These are phyloP conservation scores for Lactarius hatsudake DNA, from an alignment of 768 basidiomycete species.

Conservation along the genomic window DNA sequence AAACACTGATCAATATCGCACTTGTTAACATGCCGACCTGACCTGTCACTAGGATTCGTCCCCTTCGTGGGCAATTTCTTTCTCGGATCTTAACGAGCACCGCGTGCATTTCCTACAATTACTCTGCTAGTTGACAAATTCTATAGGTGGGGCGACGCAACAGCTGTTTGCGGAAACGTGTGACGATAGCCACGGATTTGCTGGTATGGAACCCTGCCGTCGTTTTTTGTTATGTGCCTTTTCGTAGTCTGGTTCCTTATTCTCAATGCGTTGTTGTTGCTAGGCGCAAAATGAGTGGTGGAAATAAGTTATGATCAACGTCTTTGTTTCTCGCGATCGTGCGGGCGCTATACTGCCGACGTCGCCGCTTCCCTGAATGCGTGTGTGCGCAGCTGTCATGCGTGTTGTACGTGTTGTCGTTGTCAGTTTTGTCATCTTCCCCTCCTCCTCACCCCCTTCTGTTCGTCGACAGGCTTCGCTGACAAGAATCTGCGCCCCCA, in stretches of 20 bases:
- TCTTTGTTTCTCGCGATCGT: not conserved
- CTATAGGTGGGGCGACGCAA: not conserved
- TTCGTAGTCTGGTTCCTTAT: conserved; percentile 4
- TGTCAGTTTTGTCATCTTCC: conserved; percentile 1
- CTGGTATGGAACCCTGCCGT: conserved; percentile 8
- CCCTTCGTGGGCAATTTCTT: not conserved
- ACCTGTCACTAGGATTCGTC: conserved; percentile 12
- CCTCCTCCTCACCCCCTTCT: not conserved
- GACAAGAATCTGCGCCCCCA: conserved; percentile 18
- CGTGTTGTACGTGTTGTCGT: not conserved
- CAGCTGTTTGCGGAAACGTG: not conserved
- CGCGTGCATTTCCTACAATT: conserved; percentile 18
- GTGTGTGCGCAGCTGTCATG: conserved; percentile 14
- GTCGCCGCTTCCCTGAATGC: conserved; percentile 17
- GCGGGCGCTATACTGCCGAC: conserved; percentile 10
- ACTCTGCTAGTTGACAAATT: conserved; percentile 16
- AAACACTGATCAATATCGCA: conserved; percentile 19
- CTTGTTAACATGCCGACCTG: conserved; percentile 15
- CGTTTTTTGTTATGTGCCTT: conserved; percentile 12
- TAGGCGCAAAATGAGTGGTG: conserved; percentile 8
- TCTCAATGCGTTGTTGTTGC: conserved; percentile 9
- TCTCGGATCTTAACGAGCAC: conserved; percentile 21
- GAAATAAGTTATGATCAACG: not conserved
- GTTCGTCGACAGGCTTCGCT: conserved; percentile 1
- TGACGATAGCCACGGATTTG: not conserved